These are phyloP conservation scores for Vaccinium macrocarpon DNA, from an alignment of 148 eudicot species.

Conservation along the genomic window DNA sequence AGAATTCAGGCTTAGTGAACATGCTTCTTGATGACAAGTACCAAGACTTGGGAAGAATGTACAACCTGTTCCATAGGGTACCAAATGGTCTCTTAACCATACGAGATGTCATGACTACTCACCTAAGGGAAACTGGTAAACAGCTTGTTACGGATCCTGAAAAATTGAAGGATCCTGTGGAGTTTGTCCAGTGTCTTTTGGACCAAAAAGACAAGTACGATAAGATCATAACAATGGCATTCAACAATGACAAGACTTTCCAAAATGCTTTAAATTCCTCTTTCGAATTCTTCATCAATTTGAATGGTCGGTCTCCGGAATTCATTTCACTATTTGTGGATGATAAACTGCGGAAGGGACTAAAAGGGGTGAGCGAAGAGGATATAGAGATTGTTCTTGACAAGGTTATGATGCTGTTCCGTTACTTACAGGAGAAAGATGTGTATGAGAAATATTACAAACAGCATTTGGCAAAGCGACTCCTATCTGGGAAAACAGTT, in stretches of 20 bases:
- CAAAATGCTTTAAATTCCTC: conserved; percentile 4
- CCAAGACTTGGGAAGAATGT: conserved; percentile 68
- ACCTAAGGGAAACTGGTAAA: conserved; percentile 67
- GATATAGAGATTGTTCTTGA: conserved; percentile 8
- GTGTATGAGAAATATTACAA: conserved; percentile 79
- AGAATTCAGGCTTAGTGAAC: conserved; percentile 70
- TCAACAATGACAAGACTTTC: conserved; percentile 47
- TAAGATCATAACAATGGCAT: conserved; percentile 59
- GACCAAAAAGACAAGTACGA: conserved; percentile 76
- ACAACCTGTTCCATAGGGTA: conserved; percentile 67
- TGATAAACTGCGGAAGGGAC: conserved; percentile 9
- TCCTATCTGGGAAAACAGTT: conserved; percentile 70
- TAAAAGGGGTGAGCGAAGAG: conserved; percentile 9
- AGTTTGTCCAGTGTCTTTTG: conserved; percentile 41
- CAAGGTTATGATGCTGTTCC: conserved; percentile 31
- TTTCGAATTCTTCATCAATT: conserved; percentile 55
- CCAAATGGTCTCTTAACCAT: conserved; percentile 60
- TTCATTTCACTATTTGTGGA: conserved; percentile 55
- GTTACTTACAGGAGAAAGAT: conserved; percentile 83
- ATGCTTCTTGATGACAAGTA: conserved; percentile 78
- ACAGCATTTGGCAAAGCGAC: conserved; percentile 81
- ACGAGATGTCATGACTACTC: conserved; percentile 79
- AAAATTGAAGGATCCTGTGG: conserved; percentile 50
- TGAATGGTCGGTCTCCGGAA: conserved; percentile 69
- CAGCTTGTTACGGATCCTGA: conserved; percentile 90